phyloP scores from a whole-genome alignment of 108 stramenopile species.

The Craspedostauros australis region DNA sequence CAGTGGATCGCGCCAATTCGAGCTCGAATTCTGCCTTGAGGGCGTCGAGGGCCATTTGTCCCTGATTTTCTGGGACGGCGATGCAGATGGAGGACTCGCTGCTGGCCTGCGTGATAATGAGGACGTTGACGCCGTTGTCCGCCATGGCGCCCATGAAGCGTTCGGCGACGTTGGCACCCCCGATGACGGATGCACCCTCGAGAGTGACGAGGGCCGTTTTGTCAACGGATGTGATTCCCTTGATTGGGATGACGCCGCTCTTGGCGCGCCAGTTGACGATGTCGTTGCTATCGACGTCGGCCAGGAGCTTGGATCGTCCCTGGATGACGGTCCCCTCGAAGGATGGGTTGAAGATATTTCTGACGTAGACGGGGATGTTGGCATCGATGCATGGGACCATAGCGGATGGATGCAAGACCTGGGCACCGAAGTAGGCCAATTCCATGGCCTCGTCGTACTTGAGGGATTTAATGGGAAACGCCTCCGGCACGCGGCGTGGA shows the following conservation, averaged over 20 bases:
- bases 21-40: slow-evolving; percentile 60
- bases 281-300: slow-evolving; percentile 32
- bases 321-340: slow-evolving; percentile 75
- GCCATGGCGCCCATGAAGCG: slow-evolving; percentile 81
- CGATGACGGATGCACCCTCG: slow-evolving; percentile 79
- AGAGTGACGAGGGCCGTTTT: slow-evolving; percentile 68
- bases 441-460: slow-evolving; percentile 90
- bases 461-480: slow-evolving; percentile 59
- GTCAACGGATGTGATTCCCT: slow-evolving; percentile 81
- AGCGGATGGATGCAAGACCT: slow-evolving; percentile 80
- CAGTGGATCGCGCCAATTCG: slow-evolving; percentile 58
- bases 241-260: slow-evolving; percentile 58
- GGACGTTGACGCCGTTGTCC: slow-evolving; percentile 54
- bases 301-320: slow-evolving; percentile 45
- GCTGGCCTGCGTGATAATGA: slow-evolving; percentile 84
- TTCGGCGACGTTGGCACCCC: slow-evolving; percentile 76
- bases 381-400: slow-evolving; percentile 69
- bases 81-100: slow-evolving; percentile 78
- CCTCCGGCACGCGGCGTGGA: slow-evolving; percentile 84
- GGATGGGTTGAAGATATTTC: slow-evolving; percentile 83
- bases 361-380: slow-evolving; percentile 75
- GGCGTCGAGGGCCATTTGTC: slow-evolving; percentile 45
- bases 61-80: slow-evolving; percentile 67
- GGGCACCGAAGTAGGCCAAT: slow-evolving; percentile 88
- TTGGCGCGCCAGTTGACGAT: slow-evolving; percentile 54